These are phyloP conservation scores for Colletotrichum tofieldiae DNA, from an alignment of 2,329 filamentous ascomycete species.

Conservation along the genomic window DNA sequence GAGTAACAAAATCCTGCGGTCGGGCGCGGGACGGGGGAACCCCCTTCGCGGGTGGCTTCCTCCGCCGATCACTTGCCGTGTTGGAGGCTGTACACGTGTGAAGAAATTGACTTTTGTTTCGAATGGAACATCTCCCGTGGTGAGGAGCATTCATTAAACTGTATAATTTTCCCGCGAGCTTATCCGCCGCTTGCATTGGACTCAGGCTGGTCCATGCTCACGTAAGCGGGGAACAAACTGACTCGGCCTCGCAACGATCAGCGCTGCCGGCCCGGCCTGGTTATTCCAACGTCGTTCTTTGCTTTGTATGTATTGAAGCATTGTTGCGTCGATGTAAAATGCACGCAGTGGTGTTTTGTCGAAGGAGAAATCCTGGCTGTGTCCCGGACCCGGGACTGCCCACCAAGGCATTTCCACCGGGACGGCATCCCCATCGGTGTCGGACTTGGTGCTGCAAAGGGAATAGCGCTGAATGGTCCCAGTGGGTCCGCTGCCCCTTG, in stretches of 20 bases:
- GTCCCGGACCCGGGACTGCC: not conserved
- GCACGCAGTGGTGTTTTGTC: not conserved
- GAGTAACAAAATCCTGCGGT: too few relatives aligned
- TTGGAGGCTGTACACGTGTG: not conserved
- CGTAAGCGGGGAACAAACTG: not conserved
- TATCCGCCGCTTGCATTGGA: conserved; percentile 14
- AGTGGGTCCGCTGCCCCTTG: not conserved
- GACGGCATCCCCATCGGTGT: not conserved
- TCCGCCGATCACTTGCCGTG: conserved; percentile 10
- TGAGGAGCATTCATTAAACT: conserved; percentile 7
- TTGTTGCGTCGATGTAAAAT: too few relatives aligned
- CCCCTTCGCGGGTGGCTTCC: too few relatives aligned
- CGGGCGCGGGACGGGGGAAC: too few relatives aligned
- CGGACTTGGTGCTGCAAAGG: conserved; percentile 9
- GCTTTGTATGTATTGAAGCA: not conserved
- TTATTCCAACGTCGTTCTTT: not conserved
- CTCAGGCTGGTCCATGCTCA: not conserved
- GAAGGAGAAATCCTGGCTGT: not conserved
- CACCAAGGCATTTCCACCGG: not conserved
- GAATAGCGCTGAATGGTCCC: not conserved
- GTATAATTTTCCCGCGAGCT: conserved; percentile 10
- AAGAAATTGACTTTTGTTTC: not conserved
- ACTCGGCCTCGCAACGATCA: not conserved
- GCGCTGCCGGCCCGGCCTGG: not conserved
- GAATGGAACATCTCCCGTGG: not conserved